Evolutionary conservation across 2,329 filamentous ascomycete genomes (phyloP), one percentile per base, ranked within the genome.

Genomic region (Colletotrichum sp.): DNA sequence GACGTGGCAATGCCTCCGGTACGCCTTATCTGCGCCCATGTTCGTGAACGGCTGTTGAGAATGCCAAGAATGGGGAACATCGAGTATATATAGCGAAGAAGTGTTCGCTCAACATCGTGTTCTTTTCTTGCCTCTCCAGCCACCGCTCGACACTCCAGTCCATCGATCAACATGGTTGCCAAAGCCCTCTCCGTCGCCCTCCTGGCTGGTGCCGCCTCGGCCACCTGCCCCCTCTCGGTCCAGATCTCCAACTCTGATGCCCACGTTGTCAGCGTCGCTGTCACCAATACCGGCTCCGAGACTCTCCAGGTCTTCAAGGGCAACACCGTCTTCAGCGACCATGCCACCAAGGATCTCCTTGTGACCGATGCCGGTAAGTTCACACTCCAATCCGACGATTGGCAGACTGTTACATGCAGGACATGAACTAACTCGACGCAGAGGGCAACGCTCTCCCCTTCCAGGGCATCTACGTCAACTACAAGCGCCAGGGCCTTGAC

Each of bases 301-400:
- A 58, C 73, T 30, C 38, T 76, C 13, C 66, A 64, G 26, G 65
- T 76, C 65, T 76, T 76, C 48, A 73, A 69, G 48, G 73, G 73
- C 26, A 76, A 76, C 70, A 76, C 73, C 7, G 73, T 76, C 16
- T 76, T 76, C 36, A 76, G 73, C 21, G 65, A 73, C 38, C 73
- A 76, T 52, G 73, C 73, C 18, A 76, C 73, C 58, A 64, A 73
- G 65, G 73, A 76, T 30, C 73, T 76, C n/a, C 28, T 76, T 65
- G 70, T 76, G n/a, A 76, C 70, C 21, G 73, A 76, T 26, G 70
- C 70, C 15, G 73, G 73, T 76, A 21, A 7, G 73, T 73, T 34
- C 3, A 26, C 12, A 56, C 2, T 2, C 18, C 28, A 10, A 56
- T 56, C 15, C 52, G 18, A 6, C n/a, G 32, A n/a, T 28, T 2